phyloP scores from a whole-genome alignment of 1,284 basidiomycete species.

The Trametes sp. region DNA sequence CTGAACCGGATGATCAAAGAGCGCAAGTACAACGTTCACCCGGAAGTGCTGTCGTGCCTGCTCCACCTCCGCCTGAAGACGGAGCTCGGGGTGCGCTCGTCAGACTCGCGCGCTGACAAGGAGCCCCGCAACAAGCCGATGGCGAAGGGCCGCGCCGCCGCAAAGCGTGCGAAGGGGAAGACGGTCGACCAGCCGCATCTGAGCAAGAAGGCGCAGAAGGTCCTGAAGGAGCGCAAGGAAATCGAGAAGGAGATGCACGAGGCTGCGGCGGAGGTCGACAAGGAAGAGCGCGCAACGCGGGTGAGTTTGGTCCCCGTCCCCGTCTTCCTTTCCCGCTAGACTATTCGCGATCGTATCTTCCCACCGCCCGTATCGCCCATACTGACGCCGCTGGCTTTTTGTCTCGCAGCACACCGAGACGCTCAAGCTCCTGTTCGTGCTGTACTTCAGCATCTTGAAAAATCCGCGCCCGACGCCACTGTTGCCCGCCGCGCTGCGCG shows the following conservation, averaged over 20 bases:
- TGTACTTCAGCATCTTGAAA: conserved; percentile 98
- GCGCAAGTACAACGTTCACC: conserved; percentile 88
- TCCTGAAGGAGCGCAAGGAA: conserved; percentile 82
- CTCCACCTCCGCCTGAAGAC: conserved; percentile 88
- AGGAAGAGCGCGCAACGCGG: conserved; percentile 86
- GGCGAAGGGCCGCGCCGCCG: conserved; percentile 59
- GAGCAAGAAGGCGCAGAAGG: conserved; percentile 89
- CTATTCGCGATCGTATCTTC: conserved; percentile 23
- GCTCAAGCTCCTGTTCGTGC: conserved; percentile 95
- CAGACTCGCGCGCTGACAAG: conserved; percentile 70
- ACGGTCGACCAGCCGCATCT: conserved; percentile 72
- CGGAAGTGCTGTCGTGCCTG: conserved; percentile 87
- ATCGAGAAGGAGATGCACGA: conserved; percentile 91
- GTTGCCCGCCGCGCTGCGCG: conserved; percentile 88
- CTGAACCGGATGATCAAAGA: conserved; percentile 98
- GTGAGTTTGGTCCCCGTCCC: conserved; percentile 51
- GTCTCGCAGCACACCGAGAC: conserved; percentile 91
- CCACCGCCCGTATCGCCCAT: conserved; percentile 23
- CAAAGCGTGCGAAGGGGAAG: conserved; percentile 63
- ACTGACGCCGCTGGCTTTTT: conserved; percentile 15
- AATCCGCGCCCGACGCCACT: conserved; percentile 83
- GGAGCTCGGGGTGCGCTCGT: conserved; percentile 85
- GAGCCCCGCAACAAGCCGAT: conserved; percentile 47
- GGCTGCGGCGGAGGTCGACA: conserved; percentile 94
- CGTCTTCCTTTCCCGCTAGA: conserved; percentile 22